Evolutionary conservation across 441 rosid genomes (phyloP).

Genomic region (Raphanus hybrid): DNA sequence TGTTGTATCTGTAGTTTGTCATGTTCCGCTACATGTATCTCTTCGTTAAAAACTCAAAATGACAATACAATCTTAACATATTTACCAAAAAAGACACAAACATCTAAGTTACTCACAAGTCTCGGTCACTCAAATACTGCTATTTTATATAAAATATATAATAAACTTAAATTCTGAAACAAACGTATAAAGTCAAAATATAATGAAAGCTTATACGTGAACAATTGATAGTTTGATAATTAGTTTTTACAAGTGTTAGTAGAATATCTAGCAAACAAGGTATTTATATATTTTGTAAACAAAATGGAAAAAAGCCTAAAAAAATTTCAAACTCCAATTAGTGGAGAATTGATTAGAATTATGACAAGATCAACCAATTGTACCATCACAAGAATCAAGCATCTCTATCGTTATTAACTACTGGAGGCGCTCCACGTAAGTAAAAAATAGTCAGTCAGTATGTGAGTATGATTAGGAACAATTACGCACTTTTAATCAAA

Average conservation of each 20-base stretch:
- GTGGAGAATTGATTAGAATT: neutral
- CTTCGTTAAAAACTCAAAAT: too few species aligned
- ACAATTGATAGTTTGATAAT: neutral
- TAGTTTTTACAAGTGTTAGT: neutral
- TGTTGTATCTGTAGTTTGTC: too few species aligned
- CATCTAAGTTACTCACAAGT: neutral
- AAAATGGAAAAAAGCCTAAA: neutral
- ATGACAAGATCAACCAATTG: constrained; percentile 1
- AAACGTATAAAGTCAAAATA: neutral
- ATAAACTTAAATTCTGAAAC: neutral
- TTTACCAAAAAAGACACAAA: too few species aligned
- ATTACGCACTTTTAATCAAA: constrained; percentile 35
- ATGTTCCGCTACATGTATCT: too few species aligned
- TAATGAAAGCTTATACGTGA: neutral
- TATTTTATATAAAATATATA: too few species aligned
- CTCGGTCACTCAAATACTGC: neutral
- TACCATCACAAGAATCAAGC: neutral
- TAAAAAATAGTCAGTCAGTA: constrained; percentile 15
- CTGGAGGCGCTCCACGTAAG: constrained; percentile 36
- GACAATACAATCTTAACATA: too few species aligned
- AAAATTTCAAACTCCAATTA: neutral
- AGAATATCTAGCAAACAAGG: neutral
- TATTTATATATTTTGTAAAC: neutral
- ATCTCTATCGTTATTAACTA: constrained; percentile 18
- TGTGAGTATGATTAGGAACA: constrained; percentile 30